These are phyloP conservation scores for Carex arenaria DNA, from an alignment of 202 grass and related monocot genomes.

Conservation along the genomic window DNA sequence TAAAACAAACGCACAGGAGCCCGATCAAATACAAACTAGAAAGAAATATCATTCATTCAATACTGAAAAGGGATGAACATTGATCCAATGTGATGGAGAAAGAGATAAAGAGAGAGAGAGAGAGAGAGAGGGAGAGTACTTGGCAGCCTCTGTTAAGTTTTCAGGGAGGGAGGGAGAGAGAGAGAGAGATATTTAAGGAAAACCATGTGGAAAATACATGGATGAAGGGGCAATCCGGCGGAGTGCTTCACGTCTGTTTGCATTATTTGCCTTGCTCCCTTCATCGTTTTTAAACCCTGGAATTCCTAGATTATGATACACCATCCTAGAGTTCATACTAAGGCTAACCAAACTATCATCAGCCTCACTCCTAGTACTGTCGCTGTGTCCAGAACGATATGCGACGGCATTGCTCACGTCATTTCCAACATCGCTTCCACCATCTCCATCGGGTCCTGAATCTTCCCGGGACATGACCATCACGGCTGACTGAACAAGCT, in stretches of 20 bases:
- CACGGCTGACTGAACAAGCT: conserved; percentile 91
- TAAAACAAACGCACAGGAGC: conserved; percentile 7
- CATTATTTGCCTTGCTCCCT: conserved; percentile 39
- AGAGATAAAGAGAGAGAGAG: neutral
- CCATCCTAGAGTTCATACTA: conserved; percentile 86
- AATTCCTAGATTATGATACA: conserved; percentile 88
- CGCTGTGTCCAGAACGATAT: conserved; percentile 27
- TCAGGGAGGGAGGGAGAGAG: neutral
- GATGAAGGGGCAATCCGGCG: conserved; percentile 51
- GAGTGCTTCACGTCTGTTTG: conserved; percentile 20
- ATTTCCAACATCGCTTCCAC: conserved; percentile 25
- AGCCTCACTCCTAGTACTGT: conserved; percentile 28
- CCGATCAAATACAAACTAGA: conserved; percentile 15
- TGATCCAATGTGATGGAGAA: conserved; percentile 12
- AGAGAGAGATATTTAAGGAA: conserved; percentile 44
- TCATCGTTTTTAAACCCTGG: conserved; percentile 47
- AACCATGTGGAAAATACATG: conserved; percentile 83
- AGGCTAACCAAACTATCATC: conserved; percentile 87
- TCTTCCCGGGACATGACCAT: conserved; percentile 84
- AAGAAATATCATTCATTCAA: conserved; percentile 9
- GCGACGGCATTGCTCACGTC: conserved; percentile 1
- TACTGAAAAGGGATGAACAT: neutral
- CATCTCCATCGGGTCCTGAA: conserved; percentile 9
- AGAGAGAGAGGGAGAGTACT: conserved; percentile 10
- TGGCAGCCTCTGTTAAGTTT: no score